Evolutionary conservation across 106 monocot species (phyloP), one percentile per base, ranked within the genome.

Genomic region (Hemerocallis citrina): DNA sequence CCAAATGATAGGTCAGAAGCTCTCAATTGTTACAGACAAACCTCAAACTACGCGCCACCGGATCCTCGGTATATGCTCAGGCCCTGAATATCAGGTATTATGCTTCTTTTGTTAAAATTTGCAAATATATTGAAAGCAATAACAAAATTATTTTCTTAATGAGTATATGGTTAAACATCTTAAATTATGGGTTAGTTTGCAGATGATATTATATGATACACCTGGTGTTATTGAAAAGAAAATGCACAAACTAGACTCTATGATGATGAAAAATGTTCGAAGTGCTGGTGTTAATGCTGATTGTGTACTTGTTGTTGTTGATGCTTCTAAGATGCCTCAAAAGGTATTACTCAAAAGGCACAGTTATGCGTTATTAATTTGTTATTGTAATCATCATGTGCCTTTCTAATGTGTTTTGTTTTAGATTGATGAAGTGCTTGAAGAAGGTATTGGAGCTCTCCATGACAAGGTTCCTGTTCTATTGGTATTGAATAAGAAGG

Each of bases 191-290:
- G 70, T 79, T 90, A 86, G 80, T 83, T 75, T 79, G 72, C 89
- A 96, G 96, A 85, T 98, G 72, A 85, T 98, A 79, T 75, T 98
- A 19, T 98, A 79, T 75, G 96, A 98, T 59, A 98, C 96, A 32
- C 96, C 96, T 61, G 96, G 96, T 60, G 84, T 98, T 24, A 88
- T 98, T 34, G 78, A 85, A 60, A 91, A 77, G 60, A 75, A 88
- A 48, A 87, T 88, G 91, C 91, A 98, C 75, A 98, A 81, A 29
- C 62, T 98, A 64, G 91, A 98, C 47, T 62, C 79, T 25, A 77
- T 98, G 91, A 98, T 98, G 96, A 98, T 98, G 96, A 91, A 77
- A 41, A 98, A 98, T 88, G 91, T 91, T 16, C 80, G 86, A 7
- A 84, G 75, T 63, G 91, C 96, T 68, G 74, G 79, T 34, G 52